These are phyloP conservation scores for Diaporthe eres DNA, from an alignment of 2,329 filamentous ascomycete species.

Conservation along the genomic window DNA sequence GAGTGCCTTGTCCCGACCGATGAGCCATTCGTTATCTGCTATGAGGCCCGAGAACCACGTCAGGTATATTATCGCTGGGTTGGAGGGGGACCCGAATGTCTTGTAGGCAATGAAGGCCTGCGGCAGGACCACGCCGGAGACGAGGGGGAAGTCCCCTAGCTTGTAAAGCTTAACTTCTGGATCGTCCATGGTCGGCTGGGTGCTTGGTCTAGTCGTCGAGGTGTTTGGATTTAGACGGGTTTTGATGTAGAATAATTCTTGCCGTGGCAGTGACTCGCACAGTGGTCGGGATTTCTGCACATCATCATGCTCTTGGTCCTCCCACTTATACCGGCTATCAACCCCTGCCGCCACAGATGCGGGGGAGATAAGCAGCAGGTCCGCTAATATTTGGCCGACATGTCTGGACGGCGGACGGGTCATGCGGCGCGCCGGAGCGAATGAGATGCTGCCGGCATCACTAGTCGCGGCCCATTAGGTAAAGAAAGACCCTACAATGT, in stretches of 20 bases:
- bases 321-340: conserved; percentile 15
- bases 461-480: conserved; percentile 17
- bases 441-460: background rate
- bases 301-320: background rate
- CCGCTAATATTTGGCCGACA: conserved; percentile 12
- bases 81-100: conserved; percentile 75
- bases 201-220: background rate
- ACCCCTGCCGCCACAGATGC: conserved; percentile 6
- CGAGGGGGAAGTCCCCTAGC: conserved; percentile 77
- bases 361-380: conserved; percentile 26
- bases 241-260: background rate
- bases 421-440: background rate
- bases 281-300: background rate
- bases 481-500: background rate
- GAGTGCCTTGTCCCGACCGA: conserved; percentile 75
- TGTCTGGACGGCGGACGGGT: background rate
- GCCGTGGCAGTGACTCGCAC: background rate
- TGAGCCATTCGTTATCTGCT: conserved; percentile 81
- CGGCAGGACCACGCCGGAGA: conserved; percentile 73
- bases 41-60: conserved; percentile 78
- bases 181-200: conserved; percentile 23
- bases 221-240: no score
- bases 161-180: conserved; percentile 60
- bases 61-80: conserved; percentile 81
- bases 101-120: conserved; percentile 82